Evolutionary conservation across 441 rosid species (phyloP).

Genomic region (Bruguiera hainesii): DNA sequence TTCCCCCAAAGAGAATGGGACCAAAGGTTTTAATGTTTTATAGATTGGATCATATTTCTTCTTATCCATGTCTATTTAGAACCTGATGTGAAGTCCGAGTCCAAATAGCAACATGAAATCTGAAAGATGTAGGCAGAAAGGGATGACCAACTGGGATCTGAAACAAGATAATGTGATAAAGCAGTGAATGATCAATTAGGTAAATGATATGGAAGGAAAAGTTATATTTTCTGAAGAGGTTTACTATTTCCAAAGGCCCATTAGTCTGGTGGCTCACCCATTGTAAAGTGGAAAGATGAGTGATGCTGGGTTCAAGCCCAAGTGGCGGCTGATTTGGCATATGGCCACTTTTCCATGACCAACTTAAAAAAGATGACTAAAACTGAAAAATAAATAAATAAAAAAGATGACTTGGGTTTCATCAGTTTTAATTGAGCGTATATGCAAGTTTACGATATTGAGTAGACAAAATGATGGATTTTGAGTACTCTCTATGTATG

Average conservation of each 20-base stretch:
- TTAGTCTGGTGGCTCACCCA: neutral
- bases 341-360: neutral
- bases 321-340: neutral
- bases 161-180: neutral
- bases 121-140: neutral
- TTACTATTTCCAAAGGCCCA: neutral
- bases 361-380: neutral
- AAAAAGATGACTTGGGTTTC: neutral
- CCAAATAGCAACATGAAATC: conserved; percentile 1
- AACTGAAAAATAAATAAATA: neutral
- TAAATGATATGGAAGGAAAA: neutral
- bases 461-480: too few species aligned
- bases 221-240: neutral
- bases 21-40: conserved; percentile 41
- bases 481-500: too few species aligned
- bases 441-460: too few species aligned
- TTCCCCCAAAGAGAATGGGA: conserved; percentile 23
- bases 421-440: too few species aligned
- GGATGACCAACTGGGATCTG: neutral
- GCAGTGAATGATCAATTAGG: neutral
- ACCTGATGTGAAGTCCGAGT: conserved; percentile 5
- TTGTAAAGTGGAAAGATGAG: neutral
- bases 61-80: conserved; percentile 6
- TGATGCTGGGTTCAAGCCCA: neutral
- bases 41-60: conserved; percentile 1